phyloP scores from a whole-genome alignment of 1,284 basidiomycete species.

The Naganishia sp. region DNA sequence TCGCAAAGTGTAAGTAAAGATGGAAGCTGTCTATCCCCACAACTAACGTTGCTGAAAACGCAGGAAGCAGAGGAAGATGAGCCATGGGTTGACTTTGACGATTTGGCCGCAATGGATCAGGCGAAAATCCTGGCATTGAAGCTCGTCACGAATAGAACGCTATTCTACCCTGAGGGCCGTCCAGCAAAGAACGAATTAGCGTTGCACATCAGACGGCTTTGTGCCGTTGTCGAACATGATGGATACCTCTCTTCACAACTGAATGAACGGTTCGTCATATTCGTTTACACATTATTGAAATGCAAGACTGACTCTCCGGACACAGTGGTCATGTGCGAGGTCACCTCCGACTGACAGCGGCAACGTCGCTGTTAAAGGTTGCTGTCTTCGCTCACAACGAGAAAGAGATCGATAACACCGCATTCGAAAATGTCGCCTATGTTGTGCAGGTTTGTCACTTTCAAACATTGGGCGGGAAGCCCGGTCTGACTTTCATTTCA shows the following conservation, averaged over 20 bases:
- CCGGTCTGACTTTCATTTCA: not conserved
- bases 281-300: not conserved
- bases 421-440: conserved; percentile 72
- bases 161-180: conserved; percentile 21
- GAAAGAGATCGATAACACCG: conserved; percentile 59
- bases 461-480: conserved; percentile 16
- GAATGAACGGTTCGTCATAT: conserved; percentile 1
- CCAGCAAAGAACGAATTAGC: not conserved
- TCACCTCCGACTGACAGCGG: conserved; percentile 74
- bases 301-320: not conserved
- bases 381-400: conserved; percentile 66
- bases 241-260: conserved; percentile 13
- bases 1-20: conserved; percentile 14
- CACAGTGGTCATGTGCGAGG: conserved; percentile 43
- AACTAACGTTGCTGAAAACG: not conserved
- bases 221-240: conserved; percentile 20
- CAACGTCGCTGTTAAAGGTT: conserved; percentile 77
- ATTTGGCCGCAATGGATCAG: conserved; percentile 56
- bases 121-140: conserved; percentile 77
- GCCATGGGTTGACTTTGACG: conserved; percentile 73
- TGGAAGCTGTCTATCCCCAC: conserved; percentile 3
- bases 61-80: conserved; percentile 57
- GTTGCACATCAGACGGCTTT: conserved; percentile 14
- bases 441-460: conserved; percentile 67
- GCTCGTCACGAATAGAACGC: conserved; percentile 56